A percentile compares a stretch with the other conserved stretches of the same genome.
These are phyloP conservation scores for Biancaea sappan DNA, from an alignment of 306 rosid genomes.

Conservation along the genomic window DNA sequence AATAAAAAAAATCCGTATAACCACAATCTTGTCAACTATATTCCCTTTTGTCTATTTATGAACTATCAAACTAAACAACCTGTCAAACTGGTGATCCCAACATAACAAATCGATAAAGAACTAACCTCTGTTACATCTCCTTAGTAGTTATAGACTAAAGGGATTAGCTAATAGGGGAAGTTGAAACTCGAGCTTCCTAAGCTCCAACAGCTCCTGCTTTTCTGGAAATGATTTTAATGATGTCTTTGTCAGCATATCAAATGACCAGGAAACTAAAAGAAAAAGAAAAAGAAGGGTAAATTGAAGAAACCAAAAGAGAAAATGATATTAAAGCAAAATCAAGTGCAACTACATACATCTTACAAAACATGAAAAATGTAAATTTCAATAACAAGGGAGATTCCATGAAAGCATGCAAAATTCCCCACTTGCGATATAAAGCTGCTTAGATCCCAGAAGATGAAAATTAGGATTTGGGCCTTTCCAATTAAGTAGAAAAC, in stretches of 20 bases:
- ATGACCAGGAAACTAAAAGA: not conserved
- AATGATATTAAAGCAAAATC: conserved; percentile 4
- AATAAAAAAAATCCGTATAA: conserved; percentile 1
- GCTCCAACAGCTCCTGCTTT: conserved; percentile 45
- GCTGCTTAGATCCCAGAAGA: conserved; percentile 1
- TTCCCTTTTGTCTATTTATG: conserved; percentile 19
- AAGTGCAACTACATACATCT: conserved; percentile 18
- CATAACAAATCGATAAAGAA: conserved; percentile 21
- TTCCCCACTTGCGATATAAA: not conserved
- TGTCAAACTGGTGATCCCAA: conserved; percentile 23
- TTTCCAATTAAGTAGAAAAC: conserved; percentile 17
- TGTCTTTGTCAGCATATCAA: conserved; percentile 29
- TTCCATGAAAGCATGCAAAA: conserved; percentile 19
- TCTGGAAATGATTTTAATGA: conserved; percentile 46
- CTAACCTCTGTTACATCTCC: conserved; percentile 32
- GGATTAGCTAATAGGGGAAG: conserved; percentile 25
- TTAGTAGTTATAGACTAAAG: conserved; percentile 11
- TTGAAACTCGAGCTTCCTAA: conserved; percentile 36
- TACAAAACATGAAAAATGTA: conserved; percentile 5
- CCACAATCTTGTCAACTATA: not conserved
- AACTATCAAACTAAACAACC: conserved; percentile 18
- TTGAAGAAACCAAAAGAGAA: not conserved
- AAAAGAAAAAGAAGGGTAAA: not conserved
- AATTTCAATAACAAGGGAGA: not conserved
- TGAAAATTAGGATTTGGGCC: conserved; percentile 2